Evolutionary conservation across 495 filamentous ascomycete genomes (phyloP), one percentile per base, ranked within the genome.

Genomic region (Echria macrotheca): DNA sequence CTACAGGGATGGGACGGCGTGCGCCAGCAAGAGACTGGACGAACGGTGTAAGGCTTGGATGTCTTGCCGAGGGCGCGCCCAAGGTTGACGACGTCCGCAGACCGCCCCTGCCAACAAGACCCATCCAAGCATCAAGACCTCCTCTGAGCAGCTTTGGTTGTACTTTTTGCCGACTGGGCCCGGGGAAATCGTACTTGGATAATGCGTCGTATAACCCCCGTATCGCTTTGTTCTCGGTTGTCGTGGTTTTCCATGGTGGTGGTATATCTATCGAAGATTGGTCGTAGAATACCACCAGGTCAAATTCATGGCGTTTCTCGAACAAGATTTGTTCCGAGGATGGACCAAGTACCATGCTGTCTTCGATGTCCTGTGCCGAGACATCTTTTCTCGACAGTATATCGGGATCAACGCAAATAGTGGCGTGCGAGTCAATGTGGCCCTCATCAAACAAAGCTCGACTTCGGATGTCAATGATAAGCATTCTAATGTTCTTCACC

Each of bases 321-420:
- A 95, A 94, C 14, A 89, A 68, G 1, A 71, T 63, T 53, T 83
- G 82, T 60, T 98, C 93, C 2, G 53, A 57, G 17, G 85, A 71
- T 5, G 93, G 89, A 1, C 85, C 85, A 7, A 96, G 69, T 9
- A 95, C 78, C 49, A 96, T 77, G 23, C 84, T 83, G 44, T 96
- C 86, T 47, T 80, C 81, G 12, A 99, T 76, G 44, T 96, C 79
- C 41, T 89, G 85, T 8, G 87, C 91, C 0, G 91, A 95, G 35
- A 95, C 85, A 36, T 89, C 84, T 31, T 79, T 73, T 43, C 84
- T 78, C 49, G 87, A 63, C 11, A 76, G 66, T 15, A 78, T 78
- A 31, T 90, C 79, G n/a, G 91, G 89, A 57, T 99, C 93, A 42
- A 97, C 76, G 66, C 91, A 97, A 35, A 97, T 86, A 25, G 91